Evolutionary conservation across 2,329 filamentous ascomycete genomes (phyloP), one percentile per base, ranked within the genome.

Genomic region (Cladosporium sphaerospermum): DNA sequence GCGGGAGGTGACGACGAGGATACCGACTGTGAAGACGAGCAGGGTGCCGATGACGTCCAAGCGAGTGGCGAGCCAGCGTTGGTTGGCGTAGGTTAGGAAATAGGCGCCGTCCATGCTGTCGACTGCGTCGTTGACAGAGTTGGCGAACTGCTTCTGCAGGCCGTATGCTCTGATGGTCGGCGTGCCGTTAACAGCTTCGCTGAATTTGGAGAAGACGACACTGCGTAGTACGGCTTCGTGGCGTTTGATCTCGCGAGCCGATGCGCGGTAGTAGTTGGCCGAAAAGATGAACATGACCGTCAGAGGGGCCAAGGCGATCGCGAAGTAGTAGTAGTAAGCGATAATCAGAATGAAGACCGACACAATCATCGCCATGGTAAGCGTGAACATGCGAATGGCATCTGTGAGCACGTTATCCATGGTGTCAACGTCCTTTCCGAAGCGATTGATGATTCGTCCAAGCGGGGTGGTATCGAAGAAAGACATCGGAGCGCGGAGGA

Each of bases 401-500:
- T 96, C 92, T 0, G 86, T 86, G 41, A 96, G 73, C 54, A 84
- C 89, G 69, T 96, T 96, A 72, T 97, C 93, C 89, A 97, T 95
- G 53, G 93, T 89, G 64, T 96, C 89, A 39, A 97, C 88, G 64
- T 99, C 93, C 61, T 92, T 86, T 32, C 89, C 95, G 72, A 97
- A 97, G 13, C 93, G 88, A 69, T 97, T 97, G 18, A 90, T 96
- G 68, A 97, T 96, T 36, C 92, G 86, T 16, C 93, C 93, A 1
- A 97, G 79, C 0, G 93, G 93, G 0, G 93, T 97, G 0, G 93
- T 97, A 64, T 99, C 93, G 72, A 97, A 97, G 73, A 97, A 97
- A 4, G 88, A 86, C 89, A 86, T 85, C 1, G 83, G 83, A 3
- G 83, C 83, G 44, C 82, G 75, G 8, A 86, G 68, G 1, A 93